Conservation (phyloP, 352 stramenopile genomes). For the Pilasporangium apinafurcum region DNA sequence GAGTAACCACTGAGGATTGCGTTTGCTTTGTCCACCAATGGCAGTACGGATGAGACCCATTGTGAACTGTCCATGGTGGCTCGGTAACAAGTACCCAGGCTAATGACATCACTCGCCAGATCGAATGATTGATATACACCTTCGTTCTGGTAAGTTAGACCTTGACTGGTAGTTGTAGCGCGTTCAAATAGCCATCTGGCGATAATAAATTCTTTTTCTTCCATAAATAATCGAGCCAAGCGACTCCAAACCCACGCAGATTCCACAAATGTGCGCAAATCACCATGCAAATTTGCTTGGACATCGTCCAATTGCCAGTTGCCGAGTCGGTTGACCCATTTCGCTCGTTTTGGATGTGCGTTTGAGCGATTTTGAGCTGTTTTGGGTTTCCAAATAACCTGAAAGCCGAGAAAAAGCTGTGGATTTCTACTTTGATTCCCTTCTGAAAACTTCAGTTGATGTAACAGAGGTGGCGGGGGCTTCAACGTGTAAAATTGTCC, state of each 20-base stretch:
- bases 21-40: conserved; percentile 10
- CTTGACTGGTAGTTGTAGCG: too few relatives aligned
- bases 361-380: not conserved
- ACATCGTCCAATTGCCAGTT: conserved; percentile 44
- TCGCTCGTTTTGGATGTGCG: not conserved
- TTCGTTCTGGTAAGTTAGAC: too few relatives aligned
- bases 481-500: conserved; percentile 18
- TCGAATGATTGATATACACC: too few relatives aligned
- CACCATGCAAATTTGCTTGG: conserved; percentile 31
- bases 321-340: conserved; percentile 17
- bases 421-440: conserved; percentile 10
- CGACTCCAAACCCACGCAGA: conserved; percentile 57
- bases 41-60: conserved; percentile 3
- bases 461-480: too few relatives aligned
- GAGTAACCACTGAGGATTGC: too few relatives aligned
- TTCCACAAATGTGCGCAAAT: conserved; percentile 39
- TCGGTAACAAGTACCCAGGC: conserved; percentile 31
- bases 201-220: conserved; percentile 35
- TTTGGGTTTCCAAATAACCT: conserved; percentile 5
- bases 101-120: conserved; percentile 30
- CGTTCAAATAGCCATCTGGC: conserved; percentile 43
- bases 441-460: too few relatives aligned
- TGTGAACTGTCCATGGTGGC: conserved; percentile 16
- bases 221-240: conserved; percentile 27
- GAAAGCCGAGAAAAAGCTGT: conserved; percentile 7